These are phyloP conservation scores for Cladophialophora exuberans DNA, from an alignment of 2,329 filamentous ascomycete genomes.

Conservation along the genomic window DNA sequence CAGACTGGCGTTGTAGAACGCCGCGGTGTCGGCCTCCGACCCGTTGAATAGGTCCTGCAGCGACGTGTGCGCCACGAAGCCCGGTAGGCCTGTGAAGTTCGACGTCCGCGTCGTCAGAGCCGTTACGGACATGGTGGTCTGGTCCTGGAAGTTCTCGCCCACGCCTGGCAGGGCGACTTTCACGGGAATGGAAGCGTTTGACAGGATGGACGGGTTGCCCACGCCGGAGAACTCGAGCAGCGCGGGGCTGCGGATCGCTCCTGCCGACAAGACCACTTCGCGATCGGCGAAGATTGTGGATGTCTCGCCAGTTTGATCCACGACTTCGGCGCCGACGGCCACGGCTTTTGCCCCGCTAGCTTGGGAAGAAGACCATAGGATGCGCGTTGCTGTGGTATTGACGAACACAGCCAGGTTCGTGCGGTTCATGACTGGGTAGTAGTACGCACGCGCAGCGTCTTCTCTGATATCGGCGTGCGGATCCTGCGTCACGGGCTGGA, in stretches of 20 bases:
- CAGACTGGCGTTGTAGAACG: constrained; percentile 2
- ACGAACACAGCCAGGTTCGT: constrained; percentile 49
- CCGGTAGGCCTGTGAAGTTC: not conserved
- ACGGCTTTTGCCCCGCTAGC: not conserved
- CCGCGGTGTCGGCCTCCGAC: not conserved
- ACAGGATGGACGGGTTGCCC: constrained; percentile 44
- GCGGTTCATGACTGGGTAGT: constrained; percentile 46
- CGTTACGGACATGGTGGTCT: constrained; percentile 28
- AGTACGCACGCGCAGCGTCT: constrained; percentile 54
- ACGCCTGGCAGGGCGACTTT: constrained; percentile 54
- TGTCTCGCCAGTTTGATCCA: not conserved
- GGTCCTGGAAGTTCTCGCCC: constrained; percentile 45
- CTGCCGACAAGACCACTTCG: constrained; percentile 51
- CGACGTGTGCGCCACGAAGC: not conserved
- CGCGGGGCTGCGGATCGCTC: constrained; percentile 46
- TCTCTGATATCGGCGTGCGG: constrained; percentile 43
- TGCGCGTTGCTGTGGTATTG: constrained; percentile 46
- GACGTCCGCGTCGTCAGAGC: not conserved
- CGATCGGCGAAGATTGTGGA: constrained; percentile 36
- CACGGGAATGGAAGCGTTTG: constrained; percentile 43
- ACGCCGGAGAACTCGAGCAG: constrained; percentile 57
- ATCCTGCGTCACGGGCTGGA: constrained; percentile 49
- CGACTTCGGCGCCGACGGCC: not conserved
- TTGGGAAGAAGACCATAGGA: constrained; percentile 40
- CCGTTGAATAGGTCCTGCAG: constrained; percentile 3